Conservation (phyloP, 306 rosid species). For the Calophaca sinica region DNA sequence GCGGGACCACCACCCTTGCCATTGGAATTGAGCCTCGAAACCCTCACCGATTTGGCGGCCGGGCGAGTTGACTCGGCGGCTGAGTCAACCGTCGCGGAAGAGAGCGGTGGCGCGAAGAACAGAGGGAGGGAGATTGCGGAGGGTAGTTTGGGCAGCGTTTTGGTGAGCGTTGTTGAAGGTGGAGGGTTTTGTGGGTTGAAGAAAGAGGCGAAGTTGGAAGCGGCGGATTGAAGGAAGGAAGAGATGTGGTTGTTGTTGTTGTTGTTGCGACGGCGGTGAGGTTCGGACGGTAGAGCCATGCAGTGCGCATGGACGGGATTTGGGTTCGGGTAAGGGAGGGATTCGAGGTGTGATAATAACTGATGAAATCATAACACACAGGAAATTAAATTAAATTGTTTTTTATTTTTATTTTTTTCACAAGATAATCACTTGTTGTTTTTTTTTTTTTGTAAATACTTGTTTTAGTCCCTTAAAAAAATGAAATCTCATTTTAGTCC, state of each 20-base stretch:
- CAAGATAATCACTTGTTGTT: too few species aligned
- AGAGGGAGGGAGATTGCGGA: constrained; percentile 58
- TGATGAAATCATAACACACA: too few species aligned
- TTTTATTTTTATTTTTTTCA: too few species aligned
- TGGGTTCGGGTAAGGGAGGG: neutral
- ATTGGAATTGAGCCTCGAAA: constrained; percentile 55
- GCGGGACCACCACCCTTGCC: constrained; percentile 80
- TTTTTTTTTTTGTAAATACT: too few species aligned
- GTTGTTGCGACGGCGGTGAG: constrained; percentile 42
- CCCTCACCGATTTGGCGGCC: constrained; percentile 65
- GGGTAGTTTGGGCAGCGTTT: neutral
- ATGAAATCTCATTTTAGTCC: too few species aligned
- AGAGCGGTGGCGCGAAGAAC: constrained; percentile 49
- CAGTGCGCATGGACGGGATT: constrained; percentile 12
- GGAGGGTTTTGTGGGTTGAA: constrained; percentile 54
- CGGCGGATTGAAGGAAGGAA: constrained; percentile 63
- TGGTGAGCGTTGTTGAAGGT: constrained; percentile 21
- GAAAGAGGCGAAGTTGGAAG: constrained; percentile 66
- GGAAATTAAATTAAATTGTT: too few species aligned
- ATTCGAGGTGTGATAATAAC: too few species aligned
- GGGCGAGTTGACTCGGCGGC: constrained; percentile 51
- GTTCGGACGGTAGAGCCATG: constrained; percentile 75
- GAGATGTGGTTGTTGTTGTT: constrained; percentile 54
- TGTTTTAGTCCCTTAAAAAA: too few species aligned
- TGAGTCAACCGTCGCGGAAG: constrained; percentile 38